These are phyloP conservation scores for Amniculicola lignicola DNA, from an alignment of 495 filamentous ascomycete species.

Conservation along the genomic window DNA sequence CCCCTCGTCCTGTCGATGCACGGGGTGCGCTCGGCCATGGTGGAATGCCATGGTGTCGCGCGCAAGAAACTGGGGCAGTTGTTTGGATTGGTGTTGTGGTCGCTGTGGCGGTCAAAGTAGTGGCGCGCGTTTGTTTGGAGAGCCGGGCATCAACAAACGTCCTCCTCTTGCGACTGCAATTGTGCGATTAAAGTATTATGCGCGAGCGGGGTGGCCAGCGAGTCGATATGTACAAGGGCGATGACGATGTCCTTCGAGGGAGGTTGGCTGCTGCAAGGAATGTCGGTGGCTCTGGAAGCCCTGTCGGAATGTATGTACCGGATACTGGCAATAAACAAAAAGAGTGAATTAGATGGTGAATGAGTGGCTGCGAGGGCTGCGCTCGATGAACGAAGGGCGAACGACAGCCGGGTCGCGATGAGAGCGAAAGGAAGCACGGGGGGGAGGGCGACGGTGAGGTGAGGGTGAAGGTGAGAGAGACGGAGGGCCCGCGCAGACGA, in stretches of 20 bases:
- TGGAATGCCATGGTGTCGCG: constrained; percentile 6
- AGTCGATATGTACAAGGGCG: constrained; percentile 14
- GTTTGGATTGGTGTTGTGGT: not conserved
- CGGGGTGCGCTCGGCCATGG: constrained; percentile 12
- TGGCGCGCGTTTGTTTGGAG: no score
- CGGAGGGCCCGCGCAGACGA: not conserved
- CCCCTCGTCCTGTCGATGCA: constrained; percentile 7
- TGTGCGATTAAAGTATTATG: constrained; percentile 11
- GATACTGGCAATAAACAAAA: constrained; percentile 11
- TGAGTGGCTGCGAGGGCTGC: constrained; percentile 35
- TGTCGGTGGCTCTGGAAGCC: constrained; percentile 19
- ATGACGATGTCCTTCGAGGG: constrained; percentile 9
- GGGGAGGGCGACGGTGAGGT: constrained; percentile 1
- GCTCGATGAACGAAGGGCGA: constrained; percentile 37
- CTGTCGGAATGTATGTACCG: constrained; percentile 16
- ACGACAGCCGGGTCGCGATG: constrained; percentile 36
- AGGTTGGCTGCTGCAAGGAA: constrained; percentile 24
- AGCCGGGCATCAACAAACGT: no score
- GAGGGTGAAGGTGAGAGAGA: constrained; percentile 1
- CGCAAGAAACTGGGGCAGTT: no score
- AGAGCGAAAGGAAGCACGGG: constrained; percentile 27
- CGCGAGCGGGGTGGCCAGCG: not conserved
- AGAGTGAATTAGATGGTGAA: constrained; percentile 30
- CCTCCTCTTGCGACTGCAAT: not conserved
- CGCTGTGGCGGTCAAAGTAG: no score